Conservation (phyloP, 2,329 filamentous ascomycete genomes). For the Aspergillus nomiae region DNA sequence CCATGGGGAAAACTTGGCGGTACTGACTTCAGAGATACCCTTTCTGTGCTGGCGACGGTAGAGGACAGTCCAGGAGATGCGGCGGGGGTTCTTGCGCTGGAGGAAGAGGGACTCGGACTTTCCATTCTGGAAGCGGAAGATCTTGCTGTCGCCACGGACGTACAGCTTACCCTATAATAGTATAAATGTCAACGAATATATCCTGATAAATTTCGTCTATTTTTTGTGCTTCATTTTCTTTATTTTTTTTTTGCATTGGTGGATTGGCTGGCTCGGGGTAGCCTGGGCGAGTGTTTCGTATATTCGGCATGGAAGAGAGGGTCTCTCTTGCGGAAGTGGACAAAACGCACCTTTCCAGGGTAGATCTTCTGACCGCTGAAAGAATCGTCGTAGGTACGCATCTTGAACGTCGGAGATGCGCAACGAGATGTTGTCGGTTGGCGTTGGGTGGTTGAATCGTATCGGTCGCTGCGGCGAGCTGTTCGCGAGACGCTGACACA, state of each 20-base stretch:
- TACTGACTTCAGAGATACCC: constrained; percentile 99
- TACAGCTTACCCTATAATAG: constrained; percentile 91
- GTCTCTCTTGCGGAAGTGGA: constrained; percentile 16
- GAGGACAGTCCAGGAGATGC: constrained; percentile 97
- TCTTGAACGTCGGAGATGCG: constrained; percentile 58
- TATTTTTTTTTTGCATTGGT: constrained; percentile 3
- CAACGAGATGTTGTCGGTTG: constrained; percentile 43
- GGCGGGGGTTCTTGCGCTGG: constrained; percentile 99
- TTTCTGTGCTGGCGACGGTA: constrained; percentile 99
- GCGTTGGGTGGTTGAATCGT: constrained; percentile 47
- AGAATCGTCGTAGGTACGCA: constrained; percentile 77
- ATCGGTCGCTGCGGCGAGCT: constrained; percentile 41
- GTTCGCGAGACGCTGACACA: constrained; percentile 37
- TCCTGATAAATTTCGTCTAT: constrained; percentile 5
- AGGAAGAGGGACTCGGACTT: constrained; percentile 99
- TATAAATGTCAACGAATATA: constrained; percentile 31
- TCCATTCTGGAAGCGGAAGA: constrained; percentile 99
- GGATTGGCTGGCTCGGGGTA: constrained; percentile 10
- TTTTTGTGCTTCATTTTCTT: constrained; percentile 4
- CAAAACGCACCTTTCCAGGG: constrained; percentile 70
- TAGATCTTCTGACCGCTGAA: constrained; percentile 80
- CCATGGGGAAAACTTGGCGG: constrained; percentile 22
- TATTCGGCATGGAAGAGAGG: background rate
- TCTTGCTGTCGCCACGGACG: constrained; percentile 99
- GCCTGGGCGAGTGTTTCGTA: background rate